phyloP scores from a whole-genome alignment of 805 yeast genomes.

The Monosporozyma yasuniensis region DNA sequence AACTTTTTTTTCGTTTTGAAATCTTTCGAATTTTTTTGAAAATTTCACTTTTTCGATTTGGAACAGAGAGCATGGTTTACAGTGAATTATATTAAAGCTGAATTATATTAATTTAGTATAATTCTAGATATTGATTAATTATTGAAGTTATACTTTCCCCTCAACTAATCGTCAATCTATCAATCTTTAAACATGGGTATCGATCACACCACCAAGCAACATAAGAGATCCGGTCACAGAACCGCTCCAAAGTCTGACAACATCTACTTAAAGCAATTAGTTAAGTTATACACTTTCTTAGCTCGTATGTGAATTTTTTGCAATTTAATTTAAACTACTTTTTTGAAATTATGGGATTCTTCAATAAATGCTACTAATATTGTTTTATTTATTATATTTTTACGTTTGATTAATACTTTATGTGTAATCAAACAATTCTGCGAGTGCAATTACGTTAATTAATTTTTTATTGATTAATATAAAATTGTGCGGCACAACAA shows the following conservation, averaged over 20 bases:
- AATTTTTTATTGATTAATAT: not conserved
- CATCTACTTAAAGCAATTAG: conserved; percentile 96
- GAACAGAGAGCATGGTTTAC: not conserved
- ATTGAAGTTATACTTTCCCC: not conserved
- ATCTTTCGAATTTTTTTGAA: not conserved
- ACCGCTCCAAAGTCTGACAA: conserved; percentile 99
- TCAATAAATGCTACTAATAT: conserved; percentile 1
- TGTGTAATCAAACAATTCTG: conserved; percentile 19
- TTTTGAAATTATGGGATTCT: conserved; percentile 1
- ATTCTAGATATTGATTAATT: too few species aligned
- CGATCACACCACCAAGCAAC: conserved; percentile 95
- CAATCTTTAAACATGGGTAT: conserved; percentile 65
- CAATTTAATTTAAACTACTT: not conserved
- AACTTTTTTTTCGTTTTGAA: not conserved
- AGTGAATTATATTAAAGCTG: not conserved
- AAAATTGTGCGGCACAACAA: conserved; percentile 18
- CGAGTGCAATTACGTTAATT: conserved; percentile 30
- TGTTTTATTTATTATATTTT: not conserved
- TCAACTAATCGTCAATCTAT: not conserved
- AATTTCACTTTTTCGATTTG: not conserved
- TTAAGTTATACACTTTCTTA: conserved; percentile 96
- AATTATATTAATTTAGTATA: not conserved
- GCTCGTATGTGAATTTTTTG: conserved; percentile 71
- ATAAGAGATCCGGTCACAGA: conserved; percentile 93
- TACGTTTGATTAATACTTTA: not conserved